A percentile compares a stretch with the other conserved stretches of the same genome.
phyloP scores from a whole-genome alignment of 169 alveolate genomes.

The Eimeria sp. region DNA sequence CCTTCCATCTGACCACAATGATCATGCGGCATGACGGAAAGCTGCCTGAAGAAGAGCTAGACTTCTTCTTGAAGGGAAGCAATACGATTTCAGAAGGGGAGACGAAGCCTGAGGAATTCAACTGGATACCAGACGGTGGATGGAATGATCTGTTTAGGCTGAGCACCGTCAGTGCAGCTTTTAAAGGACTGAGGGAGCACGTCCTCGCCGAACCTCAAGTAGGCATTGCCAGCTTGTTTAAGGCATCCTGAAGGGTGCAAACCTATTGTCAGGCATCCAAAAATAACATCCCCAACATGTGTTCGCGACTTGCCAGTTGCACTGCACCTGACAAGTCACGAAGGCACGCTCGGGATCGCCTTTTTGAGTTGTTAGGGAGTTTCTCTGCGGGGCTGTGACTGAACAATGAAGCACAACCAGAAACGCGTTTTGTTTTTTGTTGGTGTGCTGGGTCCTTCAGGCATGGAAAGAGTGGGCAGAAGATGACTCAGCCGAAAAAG shows the following conservation, averaged over 20 bases:
- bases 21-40: constrained; percentile 94
- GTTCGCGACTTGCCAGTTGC: background rate
- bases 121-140: constrained; percentile 95
- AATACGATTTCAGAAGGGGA: constrained; percentile 90
- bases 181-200: constrained; percentile 83
- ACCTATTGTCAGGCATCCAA: background rate
- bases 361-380: background rate
- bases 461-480: constrained; percentile 96
- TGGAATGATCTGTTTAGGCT: constrained; percentile 97
- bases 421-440: background rate
- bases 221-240: background rate
- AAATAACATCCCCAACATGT: background rate
- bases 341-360: too few relatives aligned
- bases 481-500: constrained; percentile 94
- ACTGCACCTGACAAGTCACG: background rate
- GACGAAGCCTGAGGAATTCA: constrained; percentile 90
- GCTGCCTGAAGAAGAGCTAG: constrained; percentile 93
- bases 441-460: constrained; percentile 32
- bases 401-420: background rate
- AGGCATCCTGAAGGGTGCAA: background rate
- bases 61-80: constrained; percentile 97
- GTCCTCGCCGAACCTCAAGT: constrained; percentile 68
- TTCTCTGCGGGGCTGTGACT: background rate
- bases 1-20: constrained; percentile 98
- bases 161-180: constrained; percentile 88